Percentiles rank a stretch among this genome's conserved stretches.
These are phyloP conservation scores for Aristolochia contorta DNA, from an alignment of 164 flowering plant genomes.

Conservation along the genomic window DNA sequence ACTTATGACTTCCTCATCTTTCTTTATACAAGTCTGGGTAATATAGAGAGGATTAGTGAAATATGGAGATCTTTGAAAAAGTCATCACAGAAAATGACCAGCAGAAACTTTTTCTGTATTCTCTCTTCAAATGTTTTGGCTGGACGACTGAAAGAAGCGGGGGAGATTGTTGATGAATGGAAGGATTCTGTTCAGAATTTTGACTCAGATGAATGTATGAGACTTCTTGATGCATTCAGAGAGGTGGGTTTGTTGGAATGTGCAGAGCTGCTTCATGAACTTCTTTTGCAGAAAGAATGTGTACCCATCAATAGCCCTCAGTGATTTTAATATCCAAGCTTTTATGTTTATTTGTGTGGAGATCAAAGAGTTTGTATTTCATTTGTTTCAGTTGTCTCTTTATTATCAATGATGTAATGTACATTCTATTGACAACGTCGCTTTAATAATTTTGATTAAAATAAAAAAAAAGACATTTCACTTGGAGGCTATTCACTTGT, in stretches of 20 bases:
- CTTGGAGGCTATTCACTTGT: too few species aligned
- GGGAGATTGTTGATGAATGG: conserved; percentile 67
- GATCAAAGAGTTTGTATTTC: too few species aligned
- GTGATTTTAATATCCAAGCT: conserved; percentile 1
- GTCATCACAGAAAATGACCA: conserved; percentile 65
- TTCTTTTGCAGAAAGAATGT: conserved; percentile 21
- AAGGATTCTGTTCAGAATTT: conserved; percentile 50
- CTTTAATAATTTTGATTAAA: too few species aligned
- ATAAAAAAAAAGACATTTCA: too few species aligned
- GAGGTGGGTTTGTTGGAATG: conserved; percentile 38
- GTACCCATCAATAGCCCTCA: conserved; percentile 15
- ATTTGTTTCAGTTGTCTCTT: too few species aligned
- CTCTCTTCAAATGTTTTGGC: conserved; percentile 72
- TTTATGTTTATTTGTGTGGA: background rate
- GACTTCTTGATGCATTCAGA: conserved; percentile 42
- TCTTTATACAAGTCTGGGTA: conserved; percentile 53
- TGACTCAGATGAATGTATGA: conserved; percentile 30
- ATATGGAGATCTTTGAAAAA: conserved; percentile 75
- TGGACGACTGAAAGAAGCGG: conserved; percentile 57
- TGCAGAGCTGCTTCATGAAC: conserved; percentile 26
- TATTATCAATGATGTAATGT: too few species aligned
- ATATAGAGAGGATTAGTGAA: conserved; percentile 55
- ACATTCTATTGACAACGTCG: too few species aligned
- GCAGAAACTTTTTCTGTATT: conserved; percentile 56
- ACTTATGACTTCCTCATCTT: conserved; percentile 81